These are phyloP conservation scores for Inga oerstediana DNA, from an alignment of 306 rosid genomes.

Conservation along the genomic window DNA sequence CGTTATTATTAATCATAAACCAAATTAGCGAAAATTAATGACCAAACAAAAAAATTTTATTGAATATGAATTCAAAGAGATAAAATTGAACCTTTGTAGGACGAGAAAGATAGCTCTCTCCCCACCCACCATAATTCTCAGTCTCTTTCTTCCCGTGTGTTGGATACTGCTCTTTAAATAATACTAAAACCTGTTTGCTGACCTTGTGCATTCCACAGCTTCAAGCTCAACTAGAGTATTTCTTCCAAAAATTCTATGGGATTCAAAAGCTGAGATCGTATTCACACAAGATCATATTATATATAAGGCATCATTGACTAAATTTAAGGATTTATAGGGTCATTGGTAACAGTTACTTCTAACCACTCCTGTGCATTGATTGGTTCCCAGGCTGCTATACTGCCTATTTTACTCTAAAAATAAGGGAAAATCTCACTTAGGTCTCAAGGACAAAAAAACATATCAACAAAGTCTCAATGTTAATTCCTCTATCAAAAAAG, in stretches of 20 bases:
- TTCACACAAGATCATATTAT: background rate
- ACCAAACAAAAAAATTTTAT: no score
- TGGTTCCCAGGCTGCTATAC: slow-evolving; percentile 44
- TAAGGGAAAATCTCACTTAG: no score
- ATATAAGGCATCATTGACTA: background rate
- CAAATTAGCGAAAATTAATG: no score
- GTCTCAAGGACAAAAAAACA: no score
- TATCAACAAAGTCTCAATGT: no score
- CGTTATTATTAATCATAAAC: no score
- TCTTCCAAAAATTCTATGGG: slow-evolving; percentile 19
- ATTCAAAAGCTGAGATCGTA: background rate
- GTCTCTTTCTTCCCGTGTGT: background rate
- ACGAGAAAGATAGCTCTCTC: no score
- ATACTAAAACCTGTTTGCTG: background rate
- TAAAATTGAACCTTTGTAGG: no score
- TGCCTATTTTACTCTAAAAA: slow-evolving; percentile 53
- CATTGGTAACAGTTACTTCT: slow-evolving; percentile 27
- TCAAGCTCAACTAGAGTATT: slow-evolving; percentile 19
- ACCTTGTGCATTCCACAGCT: slow-evolving; percentile 34
- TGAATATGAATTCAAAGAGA: no score
- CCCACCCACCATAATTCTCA: no score
- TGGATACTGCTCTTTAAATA: background rate
- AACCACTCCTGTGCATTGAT: slow-evolving; percentile 42
- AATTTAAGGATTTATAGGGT: background rate
- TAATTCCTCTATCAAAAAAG: no score